These are phyloP conservation scores for Fusarium verticillioides DNA, from an alignment of 2,329 filamentous ascomycete genomes.

Conservation along the genomic window DNA sequence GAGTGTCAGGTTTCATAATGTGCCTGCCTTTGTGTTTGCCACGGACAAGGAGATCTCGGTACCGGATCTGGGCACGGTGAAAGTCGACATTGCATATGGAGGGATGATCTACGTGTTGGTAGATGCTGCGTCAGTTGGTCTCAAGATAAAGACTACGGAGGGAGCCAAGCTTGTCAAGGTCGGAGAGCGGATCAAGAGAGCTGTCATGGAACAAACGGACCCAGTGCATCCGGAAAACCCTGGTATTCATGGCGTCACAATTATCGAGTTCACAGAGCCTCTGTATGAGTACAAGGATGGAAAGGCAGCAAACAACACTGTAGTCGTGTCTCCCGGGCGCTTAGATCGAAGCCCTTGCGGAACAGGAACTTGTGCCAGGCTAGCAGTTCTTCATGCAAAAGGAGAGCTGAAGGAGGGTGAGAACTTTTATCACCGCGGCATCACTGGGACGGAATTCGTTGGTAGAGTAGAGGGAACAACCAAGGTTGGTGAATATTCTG, in stretches of 20 bases:
- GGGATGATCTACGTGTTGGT: conserved; percentile 37
- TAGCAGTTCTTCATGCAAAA: conserved; percentile 23
- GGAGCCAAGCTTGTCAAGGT: conserved; percentile 25
- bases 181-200: conserved; percentile 32
- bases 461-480: conserved; percentile 8
- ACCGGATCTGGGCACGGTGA: conserved; percentile 9
- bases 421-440: conserved; percentile 15
- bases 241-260: conserved; percentile 17
- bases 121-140: conserved; percentile 19
- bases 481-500: conserved; percentile 12
- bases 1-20: conserved; percentile 31
- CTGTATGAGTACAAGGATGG: neutral
- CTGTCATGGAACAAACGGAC: conserved; percentile 13
- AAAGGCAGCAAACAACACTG: conserved; percentile 23
- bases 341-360: conserved; percentile 31
- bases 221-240: conserved; percentile 27
- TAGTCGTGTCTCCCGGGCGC: conserved; percentile 26
- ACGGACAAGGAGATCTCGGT: conserved; percentile 23
- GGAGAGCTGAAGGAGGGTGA: conserved; percentile 21
- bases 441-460: conserved; percentile 28
- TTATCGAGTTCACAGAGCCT: conserved; percentile 32
- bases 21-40: conserved; percentile 34
- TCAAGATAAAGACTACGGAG: conserved; percentile 20
- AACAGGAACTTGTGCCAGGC: conserved; percentile 29
- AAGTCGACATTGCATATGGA: conserved; percentile 30